A percentile compares a stretch with the other conserved stretches of the same genome.
phyloP scores from a whole-genome alignment of 2,329 filamentous ascomycete species.

The Truncatella angustata region DNA sequence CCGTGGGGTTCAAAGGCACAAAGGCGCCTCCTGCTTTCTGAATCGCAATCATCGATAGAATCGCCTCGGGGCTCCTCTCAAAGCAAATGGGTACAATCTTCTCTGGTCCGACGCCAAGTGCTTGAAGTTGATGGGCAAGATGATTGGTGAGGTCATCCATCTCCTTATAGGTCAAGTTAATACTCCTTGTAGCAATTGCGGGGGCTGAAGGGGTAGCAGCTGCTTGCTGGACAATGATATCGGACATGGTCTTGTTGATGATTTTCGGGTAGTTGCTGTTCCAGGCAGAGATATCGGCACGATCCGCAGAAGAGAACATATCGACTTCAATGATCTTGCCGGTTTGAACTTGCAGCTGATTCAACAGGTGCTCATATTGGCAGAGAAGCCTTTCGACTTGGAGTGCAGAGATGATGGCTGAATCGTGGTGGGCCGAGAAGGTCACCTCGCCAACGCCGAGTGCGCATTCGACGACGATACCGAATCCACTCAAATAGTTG shows the following conservation, averaged over 20 bases:
- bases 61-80: constrained; percentile 22
- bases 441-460: background rate
- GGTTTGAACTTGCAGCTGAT: constrained; percentile 3
- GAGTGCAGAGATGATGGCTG: background rate
- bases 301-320: constrained; percentile 7
- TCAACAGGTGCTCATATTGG: background rate
- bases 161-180: constrained; percentile 1
- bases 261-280: constrained; percentile 3
- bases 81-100: constrained; percentile 22
- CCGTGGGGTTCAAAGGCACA: constrained; percentile 29
- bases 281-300: constrained; percentile 7
- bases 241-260: background rate
- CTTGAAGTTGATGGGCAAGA: background rate
- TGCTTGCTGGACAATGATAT: constrained; percentile 3
- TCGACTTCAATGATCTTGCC: background rate
- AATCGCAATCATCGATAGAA: constrained; percentile 23
- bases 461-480: constrained; percentile 1
- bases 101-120: constrained; percentile 5
- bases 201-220: background rate
- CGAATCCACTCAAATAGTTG: background rate
- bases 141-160: background rate
- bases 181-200: background rate
- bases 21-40: constrained; percentile 23
- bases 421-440: constrained; percentile 5
- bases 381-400: constrained; percentile 2